A percentile compares a stretch with the other conserved stretches of the same genome.
Evolutionary conservation across 345 rosid species (phyloP).

Genomic region (Citrus cavaleriei): DNA sequence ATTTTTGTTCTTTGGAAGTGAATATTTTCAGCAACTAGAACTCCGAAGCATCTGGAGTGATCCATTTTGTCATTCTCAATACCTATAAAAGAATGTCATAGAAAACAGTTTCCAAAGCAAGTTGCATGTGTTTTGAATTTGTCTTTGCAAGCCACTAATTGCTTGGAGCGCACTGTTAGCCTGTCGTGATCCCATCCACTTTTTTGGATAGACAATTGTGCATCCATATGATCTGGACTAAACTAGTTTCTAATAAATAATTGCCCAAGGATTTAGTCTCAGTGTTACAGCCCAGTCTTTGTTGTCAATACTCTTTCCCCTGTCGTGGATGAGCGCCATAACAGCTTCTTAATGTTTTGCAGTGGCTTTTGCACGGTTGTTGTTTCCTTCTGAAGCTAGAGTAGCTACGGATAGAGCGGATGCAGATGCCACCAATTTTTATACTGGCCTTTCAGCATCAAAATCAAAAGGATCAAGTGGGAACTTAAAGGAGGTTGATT

Average conservation of each 20-base stretch:
- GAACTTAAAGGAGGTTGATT: slow-evolving; percentile 19
- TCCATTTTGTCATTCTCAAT: not conserved
- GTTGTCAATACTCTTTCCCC: not conserved
- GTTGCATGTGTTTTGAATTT: too few relatives aligned
- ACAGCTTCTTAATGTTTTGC: slow-evolving; percentile 6
- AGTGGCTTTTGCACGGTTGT: slow-evolving; percentile 39
- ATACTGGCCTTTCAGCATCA: not conserved
- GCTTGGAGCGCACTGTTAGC: too few relatives aligned
- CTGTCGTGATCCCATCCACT: too few relatives aligned
- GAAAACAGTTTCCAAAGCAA: not conserved
- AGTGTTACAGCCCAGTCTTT: not conserved
- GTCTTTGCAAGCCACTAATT: too few relatives aligned
- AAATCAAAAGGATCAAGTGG: slow-evolving; percentile 20
- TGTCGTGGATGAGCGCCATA: not conserved
- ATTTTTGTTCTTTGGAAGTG: not conserved
- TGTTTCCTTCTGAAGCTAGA: slow-evolving; percentile 45
- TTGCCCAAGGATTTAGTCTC: not conserved
- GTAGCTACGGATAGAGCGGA: slow-evolving; percentile 42
- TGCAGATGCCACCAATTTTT: slow-evolving; percentile 25
- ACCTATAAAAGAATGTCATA: not conserved
- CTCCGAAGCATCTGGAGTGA: not conserved
- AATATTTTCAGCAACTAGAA: not conserved
- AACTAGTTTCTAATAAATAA: not conserved
- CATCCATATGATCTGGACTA: not conserved
- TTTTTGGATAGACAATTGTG: not conserved